A percentile compares a stretch with the other conserved stretches of the same genome.
Conservation (phyloP, 2,329 filamentous ascomycete genomes). For the Huntiella bhutanensis region DNA sequence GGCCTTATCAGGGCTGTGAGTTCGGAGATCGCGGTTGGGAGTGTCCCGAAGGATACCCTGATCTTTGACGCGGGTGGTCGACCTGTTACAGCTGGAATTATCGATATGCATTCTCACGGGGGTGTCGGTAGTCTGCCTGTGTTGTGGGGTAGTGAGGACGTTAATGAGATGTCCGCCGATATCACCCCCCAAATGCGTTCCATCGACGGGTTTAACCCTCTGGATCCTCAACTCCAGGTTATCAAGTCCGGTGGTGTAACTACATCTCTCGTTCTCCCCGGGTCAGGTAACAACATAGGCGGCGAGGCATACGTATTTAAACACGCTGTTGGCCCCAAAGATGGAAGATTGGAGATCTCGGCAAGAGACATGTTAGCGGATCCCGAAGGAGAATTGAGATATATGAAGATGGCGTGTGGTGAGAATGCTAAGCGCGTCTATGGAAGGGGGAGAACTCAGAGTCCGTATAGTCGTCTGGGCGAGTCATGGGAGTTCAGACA, state of each 20-base stretch:
- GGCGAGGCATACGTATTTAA: conserved; percentile 54
- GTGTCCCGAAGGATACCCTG: neutral
- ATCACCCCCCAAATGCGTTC: conserved; percentile 50
- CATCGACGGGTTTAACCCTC: conserved; percentile 43
- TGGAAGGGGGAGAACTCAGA: conserved; percentile 31
- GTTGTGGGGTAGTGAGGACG: conserved; percentile 35
- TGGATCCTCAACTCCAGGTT: conserved; percentile 45
- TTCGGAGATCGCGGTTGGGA: conserved; percentile 20
- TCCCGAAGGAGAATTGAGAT: conserved; percentile 45
- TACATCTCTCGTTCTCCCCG: conserved; percentile 46
- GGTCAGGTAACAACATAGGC: conserved; percentile 54
- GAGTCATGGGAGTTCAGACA: conserved; percentile 53
- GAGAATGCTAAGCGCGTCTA: conserved; percentile 49
- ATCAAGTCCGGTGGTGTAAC: conserved; percentile 60
- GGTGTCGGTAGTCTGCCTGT: conserved; percentile 39
- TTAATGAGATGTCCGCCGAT: conserved; percentile 43
- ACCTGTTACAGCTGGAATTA: conserved; percentile 45
- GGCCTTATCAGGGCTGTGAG: conserved; percentile 41
- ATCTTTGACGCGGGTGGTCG: conserved; percentile 41
- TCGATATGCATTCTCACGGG: conserved; percentile 54
- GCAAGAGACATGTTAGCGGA: conserved; percentile 45
- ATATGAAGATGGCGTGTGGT: conserved; percentile 62
- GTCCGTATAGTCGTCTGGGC: conserved; percentile 42
- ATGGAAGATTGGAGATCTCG: conserved; percentile 44
- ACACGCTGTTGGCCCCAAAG: conserved; percentile 39